Conservation (phyloP, 2,329 filamentous ascomycete genomes). For the Stagonosporopsis rhizophila region DNA sequence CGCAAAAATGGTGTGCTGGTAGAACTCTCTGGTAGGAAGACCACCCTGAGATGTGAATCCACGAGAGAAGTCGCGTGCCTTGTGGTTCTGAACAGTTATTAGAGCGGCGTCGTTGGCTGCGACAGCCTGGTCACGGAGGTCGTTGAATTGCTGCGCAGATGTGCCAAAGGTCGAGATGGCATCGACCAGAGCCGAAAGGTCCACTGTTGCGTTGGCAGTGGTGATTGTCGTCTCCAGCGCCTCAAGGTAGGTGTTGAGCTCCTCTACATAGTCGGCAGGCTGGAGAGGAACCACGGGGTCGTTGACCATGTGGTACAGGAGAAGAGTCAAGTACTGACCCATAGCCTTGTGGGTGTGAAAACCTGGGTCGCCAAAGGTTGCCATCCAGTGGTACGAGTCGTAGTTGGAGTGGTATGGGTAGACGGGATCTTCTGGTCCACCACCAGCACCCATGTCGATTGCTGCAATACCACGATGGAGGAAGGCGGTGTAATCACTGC, state of each 20-base stretch:
- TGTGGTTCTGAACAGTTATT: conserved; percentile 52
- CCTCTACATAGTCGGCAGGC: conserved; percentile 48
- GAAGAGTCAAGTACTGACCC: conserved; percentile 55
- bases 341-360: conserved; percentile 59
- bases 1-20: conserved; percentile 56
- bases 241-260: conserved; percentile 47
- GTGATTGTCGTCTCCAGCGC: conserved; percentile 43
- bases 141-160: conserved; percentile 36
- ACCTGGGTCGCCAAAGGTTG: conserved; percentile 58
- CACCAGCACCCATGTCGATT: conserved; percentile 53
- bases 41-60: conserved; percentile 57
- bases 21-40: conserved; percentile 54
- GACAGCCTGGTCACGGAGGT: conserved; percentile 41
- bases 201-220: conserved; percentile 39
- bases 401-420: conserved; percentile 60
- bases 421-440: conserved; percentile 50
- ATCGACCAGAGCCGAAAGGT: conserved; percentile 39
- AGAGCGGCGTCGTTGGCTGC: conserved; percentile 36
- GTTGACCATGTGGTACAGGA: conserved; percentile 52
- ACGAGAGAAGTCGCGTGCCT: conserved; percentile 55
- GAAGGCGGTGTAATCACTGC: conserved; percentile 58
- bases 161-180: conserved; percentile 50
- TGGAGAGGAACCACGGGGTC: conserved; percentile 51
- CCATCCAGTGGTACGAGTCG: conserved; percentile 61
- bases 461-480: conserved; percentile 54